These are phyloP conservation scores for Geotrichum cucujoidarum DNA, from an alignment of 1,139 yeast species.

Conservation along the genomic window DNA sequence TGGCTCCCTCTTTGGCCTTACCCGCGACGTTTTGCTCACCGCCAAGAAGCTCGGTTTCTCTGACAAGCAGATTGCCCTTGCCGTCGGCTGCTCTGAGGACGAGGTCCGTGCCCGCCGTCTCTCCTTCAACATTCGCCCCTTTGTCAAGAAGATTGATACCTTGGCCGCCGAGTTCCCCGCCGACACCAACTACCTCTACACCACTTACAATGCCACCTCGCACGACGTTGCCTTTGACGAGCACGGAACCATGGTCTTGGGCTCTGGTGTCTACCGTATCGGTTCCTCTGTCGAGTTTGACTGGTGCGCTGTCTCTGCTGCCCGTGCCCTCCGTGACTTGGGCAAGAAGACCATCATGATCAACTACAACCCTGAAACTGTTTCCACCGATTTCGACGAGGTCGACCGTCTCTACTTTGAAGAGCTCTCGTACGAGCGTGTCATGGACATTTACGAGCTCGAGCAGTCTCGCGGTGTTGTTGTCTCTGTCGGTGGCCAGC, in stretches of 20 bases:
- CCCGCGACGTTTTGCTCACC: conserved; percentile 62
- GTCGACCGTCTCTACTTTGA: conserved; percentile 96
- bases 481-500: conserved; percentile 98
- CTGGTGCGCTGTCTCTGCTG: conserved; percentile 96
- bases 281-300: conserved; percentile 94
- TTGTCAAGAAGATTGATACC: conserved; percentile 95
- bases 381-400: conserved; percentile 96
- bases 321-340: conserved; percentile 84
- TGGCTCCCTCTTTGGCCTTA: conserved; percentile 54
- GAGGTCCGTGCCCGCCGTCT: conserved; percentile 88
- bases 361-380: conserved; percentile 98
- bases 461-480: conserved; percentile 91
- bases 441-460: conserved; percentile 88
- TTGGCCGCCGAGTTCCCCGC: conserved; percentile 99
- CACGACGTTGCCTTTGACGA: conserved; percentile 82
- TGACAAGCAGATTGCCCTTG: conserved; percentile 93
- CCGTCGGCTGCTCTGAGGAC: conserved; percentile 84
- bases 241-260: conserved; percentile 83
- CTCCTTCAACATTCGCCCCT: conserved; percentile 83
- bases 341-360: conserved; percentile 93
- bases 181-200: conserved; percentile 86
- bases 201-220: conserved; percentile 90
- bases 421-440: conserved; percentile 91
- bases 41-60: conserved; percentile 97
- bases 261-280: conserved; percentile 91